phyloP scores from a whole-genome alignment of 2,329 filamentous ascomycete genomes.

The Aureobasidium sp. region DNA sequence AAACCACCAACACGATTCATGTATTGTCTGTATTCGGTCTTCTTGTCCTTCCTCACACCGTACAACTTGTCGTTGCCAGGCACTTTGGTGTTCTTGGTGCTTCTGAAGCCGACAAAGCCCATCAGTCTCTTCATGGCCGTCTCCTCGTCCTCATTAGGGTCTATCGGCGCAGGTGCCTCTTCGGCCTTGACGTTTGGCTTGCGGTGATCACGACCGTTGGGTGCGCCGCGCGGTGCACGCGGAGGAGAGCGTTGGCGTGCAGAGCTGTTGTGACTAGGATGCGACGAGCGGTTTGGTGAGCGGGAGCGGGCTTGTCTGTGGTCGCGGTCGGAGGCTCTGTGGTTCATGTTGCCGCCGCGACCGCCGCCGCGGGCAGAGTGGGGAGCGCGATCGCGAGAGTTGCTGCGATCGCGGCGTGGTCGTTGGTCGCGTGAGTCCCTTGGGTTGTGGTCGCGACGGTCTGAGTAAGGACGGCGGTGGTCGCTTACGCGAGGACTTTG shows the following conservation, averaged over 20 bases:
- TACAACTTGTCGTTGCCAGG: conserved; percentile 74
- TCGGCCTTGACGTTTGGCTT: conserved; percentile 20
- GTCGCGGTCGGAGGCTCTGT: not conserved
- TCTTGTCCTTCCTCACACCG: conserved; percentile 83
- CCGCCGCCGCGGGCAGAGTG: not conserved
- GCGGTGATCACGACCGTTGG: not conserved
- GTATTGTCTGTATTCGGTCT: conserved; percentile 91
- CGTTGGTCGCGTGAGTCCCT: not conserved
- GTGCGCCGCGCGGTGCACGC: not conserved
- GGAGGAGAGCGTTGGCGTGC: not conserved
- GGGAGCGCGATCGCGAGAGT: conserved; percentile 3
- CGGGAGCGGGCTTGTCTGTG: not conserved
- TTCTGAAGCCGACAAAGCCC: conserved; percentile 81
- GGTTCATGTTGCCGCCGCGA: not conserved
- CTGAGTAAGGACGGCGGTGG: not conserved
- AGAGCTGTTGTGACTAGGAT: not conserved
- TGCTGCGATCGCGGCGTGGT: conserved; percentile 11
- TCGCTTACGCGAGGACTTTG: not conserved
- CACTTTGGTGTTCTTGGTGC: conserved; percentile 84
- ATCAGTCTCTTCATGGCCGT: conserved; percentile 76
- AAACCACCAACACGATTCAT: conserved; percentile 83
- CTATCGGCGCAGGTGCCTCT: conserved; percentile 19
- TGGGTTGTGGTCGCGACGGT: not conserved
- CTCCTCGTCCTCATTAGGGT: conserved; percentile 52
- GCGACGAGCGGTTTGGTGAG: not conserved